phyloP scores from a whole-genome alignment of 2,329 filamentous ascomycete species.

The Fusarium hainanense region DNA sequence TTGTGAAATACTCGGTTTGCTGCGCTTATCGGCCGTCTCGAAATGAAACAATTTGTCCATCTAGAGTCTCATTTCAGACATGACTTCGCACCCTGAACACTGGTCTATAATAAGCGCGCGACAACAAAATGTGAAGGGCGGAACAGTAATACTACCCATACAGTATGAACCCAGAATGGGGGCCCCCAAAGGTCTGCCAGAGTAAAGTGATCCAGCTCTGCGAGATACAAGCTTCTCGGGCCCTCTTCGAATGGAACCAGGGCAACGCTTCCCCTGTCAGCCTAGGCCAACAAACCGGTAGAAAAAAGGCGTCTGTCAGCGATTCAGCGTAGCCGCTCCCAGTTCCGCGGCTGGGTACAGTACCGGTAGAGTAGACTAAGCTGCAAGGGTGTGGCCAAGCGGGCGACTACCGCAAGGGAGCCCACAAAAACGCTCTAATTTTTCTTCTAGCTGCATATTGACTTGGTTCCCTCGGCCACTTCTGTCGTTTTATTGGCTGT shows the following conservation, averaged over 20 bases:
- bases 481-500: constrained; percentile 48
- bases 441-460: constrained; percentile 43
- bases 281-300: constrained; percentile 23
- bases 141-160: constrained; percentile 1
- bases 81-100: neutral
- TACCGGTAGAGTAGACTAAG: constrained; percentile 18
- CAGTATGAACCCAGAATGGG: constrained; percentile 17
- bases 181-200: neutral
- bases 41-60: constrained; percentile 28
- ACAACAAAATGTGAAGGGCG: constrained; percentile 13
- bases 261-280: constrained; percentile 13
- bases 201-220: neutral
- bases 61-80: constrained; percentile 14
- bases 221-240: constrained; percentile 4
- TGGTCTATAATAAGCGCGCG: constrained; percentile 19
- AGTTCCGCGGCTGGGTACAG: constrained; percentile 28
- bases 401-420: constrained; percentile 25
- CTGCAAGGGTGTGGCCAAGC: constrained; percentile 22
- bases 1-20: constrained; percentile 2
- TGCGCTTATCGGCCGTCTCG: constrained; percentile 11
- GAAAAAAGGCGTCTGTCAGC: constrained; percentile 36
- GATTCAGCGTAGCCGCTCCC: constrained; percentile 29
- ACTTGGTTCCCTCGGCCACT: constrained; percentile 11
- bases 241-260: constrained; percentile 1
- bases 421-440: constrained; percentile 42